A percentile compares a stretch with the other conserved stretches of the same genome.
Conservation (phyloP, 169 alveolate genomes). For the Neospora caninum region DNA sequence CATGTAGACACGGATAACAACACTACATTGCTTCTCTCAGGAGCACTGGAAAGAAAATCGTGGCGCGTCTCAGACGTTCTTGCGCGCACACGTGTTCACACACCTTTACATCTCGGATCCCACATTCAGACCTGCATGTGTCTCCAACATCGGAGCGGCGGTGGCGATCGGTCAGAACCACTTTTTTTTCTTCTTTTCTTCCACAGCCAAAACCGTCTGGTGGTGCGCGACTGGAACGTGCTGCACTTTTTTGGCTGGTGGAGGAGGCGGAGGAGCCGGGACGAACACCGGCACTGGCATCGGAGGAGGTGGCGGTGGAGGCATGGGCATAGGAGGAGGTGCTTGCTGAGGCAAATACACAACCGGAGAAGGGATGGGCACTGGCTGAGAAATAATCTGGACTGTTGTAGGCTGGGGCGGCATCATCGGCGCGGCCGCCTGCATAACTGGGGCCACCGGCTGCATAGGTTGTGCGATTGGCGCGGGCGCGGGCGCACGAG, state of each 20-base stretch:
- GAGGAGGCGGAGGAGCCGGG: conserved; percentile 40
- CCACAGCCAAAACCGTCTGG: conserved; percentile 31
- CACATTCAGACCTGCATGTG: no score
- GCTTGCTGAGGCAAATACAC: conserved; percentile 55
- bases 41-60: neutral
- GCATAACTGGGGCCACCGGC: conserved; percentile 19
- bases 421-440: conserved; percentile 18
- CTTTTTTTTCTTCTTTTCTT: neutral
- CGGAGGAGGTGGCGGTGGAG: conserved; percentile 60
- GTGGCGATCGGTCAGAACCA: neutral
- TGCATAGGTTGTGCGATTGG: conserved; percentile 45
- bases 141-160: no score
- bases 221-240: conserved; percentile 36
- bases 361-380: conserved; percentile 57
- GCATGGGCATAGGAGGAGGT: conserved; percentile 49
- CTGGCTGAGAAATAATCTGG: conserved; percentile 49
- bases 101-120: no score
- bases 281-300: conserved; percentile 44
- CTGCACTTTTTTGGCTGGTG: neutral
- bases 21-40: neutral
- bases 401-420: conserved; percentile 46
- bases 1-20: neutral
- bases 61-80: neutral
- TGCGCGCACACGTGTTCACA: no score
- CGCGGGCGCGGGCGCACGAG: conserved; percentile 46